Base-by-base conservation (phyloP, 768 basidiomycete species). In the Nidula microcarpa region DNA sequence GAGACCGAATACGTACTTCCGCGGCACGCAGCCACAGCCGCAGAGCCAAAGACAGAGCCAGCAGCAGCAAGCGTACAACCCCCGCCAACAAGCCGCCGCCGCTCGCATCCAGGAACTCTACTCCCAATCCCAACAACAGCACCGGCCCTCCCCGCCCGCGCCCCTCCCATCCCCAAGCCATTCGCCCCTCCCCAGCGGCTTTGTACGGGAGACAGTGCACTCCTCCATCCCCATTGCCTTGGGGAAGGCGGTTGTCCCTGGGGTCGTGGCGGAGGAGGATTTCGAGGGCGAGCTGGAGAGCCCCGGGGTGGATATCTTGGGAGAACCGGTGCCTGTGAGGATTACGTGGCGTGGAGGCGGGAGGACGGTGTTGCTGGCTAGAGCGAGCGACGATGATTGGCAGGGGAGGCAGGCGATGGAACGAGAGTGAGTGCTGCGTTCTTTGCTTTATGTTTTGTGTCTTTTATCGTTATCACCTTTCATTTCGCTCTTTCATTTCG, bases 311-410 rank as follows among this genome's bases (percentile, higher is more conserved):
- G 30, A 60, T 52, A 36, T 63, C 53, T 47, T 61, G 10, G 55
- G 51, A 8, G 70, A 73, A 33, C 72, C 68, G 3, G 68, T 74
- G 1, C 58, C 70, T 4, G 75, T 84, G 43, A 82, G 73, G 60
- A 83, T 91, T 53, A 72, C 74, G 5, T 91, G 89, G 89, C 72
- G 68, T 46, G 86, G 84, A 17, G 81, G 80, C 3, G 87, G 84
- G 3, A 81, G 74, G 56, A 73, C 76, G 13, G 87, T 91, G 11
- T 60, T 76, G n/a, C 76, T 91, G 23, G 84, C 86, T 3, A 76
- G 88, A 51, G 87, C 88, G 5, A 86, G 86, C 4, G 86, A 91
- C 60, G 79, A 85, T 50, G 81, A 87, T 54, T 91, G 87, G 89
- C 85, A 85, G 57, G 87, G 87, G 13, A 73, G 86, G 9, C 78